Base-by-base conservation (phyloP, 2,329 filamentous ascomycete genomes). In the Neobulgaria alba region DNA sequence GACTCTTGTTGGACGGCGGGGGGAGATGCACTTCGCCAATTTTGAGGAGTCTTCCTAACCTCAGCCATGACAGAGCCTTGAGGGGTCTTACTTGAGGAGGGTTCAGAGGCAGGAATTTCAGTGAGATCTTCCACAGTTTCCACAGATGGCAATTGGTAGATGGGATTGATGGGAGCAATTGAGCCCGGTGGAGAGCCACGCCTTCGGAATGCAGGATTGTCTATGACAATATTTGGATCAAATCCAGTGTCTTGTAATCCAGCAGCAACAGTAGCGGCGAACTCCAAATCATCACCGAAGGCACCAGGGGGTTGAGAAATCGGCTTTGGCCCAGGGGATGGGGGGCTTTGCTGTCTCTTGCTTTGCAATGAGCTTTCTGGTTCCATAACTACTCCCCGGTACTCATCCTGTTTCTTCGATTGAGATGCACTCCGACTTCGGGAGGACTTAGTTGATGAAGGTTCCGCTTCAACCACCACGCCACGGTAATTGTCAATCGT, bases 231-330 rank as follows among this genome's bases (percentile, higher is more conserved):
- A 30, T 82, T 72, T 3, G 79, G 75, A 53, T 85, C 73, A 48
- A 87, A 86, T 0, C 82, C 82, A 33, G 77, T 74, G n/a, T 77
- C 72, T 55, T 79, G 65, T 36, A 85, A 67, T 1, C 78, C 80
- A 35, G 81, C 83, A 42, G 81, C 80, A 34, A 86, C 62, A 3
- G 74, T 77, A 19, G 82, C 82, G 5, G 79, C 76, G 50, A 87
- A 86, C 38, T 78, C 77, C 7, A 82, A 63, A 50, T 86, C 82
- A 42, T 80, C 73, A 1, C 66, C 73, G 53, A 83, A 88, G 8
- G 71, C 64, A 15, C 81, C 82, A 17, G 81, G 79, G 59, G 82
- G 74, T 42, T 74, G 69, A 19, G 19, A 23, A 12, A 26, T 48
- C 7, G 73, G 73, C 52, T 80, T 79, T 3, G 77, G 72, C 3